A percentile compares a stretch with the other conserved stretches of the same genome.
phyloP scores from a whole-genome alignment of 257 asterid genomes.

The Solanum okadae region DNA sequence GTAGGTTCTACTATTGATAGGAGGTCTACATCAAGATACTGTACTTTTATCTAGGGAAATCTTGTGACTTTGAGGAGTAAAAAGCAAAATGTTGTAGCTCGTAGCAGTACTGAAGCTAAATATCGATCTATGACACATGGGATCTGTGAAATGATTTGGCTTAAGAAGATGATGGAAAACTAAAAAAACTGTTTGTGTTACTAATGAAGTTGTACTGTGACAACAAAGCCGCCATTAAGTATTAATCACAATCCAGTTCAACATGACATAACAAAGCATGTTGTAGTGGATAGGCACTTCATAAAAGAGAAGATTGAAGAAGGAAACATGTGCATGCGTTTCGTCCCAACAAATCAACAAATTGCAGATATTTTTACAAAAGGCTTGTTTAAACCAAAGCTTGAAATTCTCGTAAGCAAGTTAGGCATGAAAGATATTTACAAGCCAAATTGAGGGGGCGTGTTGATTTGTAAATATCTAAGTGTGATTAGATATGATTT shows the following conservation, averaged over 20 bases:
- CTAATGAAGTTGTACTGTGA: not conserved
- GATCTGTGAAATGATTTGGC: not conserved
- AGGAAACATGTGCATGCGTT: not conserved
- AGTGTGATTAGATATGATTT: too few species aligned
- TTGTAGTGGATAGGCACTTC: not conserved
- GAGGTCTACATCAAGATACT: not conserved
- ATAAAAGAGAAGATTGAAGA: not conserved
- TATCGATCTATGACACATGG: not conserved
- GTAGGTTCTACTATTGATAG: not conserved
- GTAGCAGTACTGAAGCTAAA: not conserved
- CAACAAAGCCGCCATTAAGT: not conserved
- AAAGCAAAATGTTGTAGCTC: not conserved
- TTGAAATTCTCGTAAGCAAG: not conserved
- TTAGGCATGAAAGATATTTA: not conserved
- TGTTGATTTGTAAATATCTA: not conserved
- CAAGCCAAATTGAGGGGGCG: not conserved
- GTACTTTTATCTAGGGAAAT: not conserved
- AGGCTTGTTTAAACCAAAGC: not conserved
- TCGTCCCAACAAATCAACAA: not conserved
- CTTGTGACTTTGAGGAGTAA: not conserved
- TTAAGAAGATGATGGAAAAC: not conserved
- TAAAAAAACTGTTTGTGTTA: not conserved
- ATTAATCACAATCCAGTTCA: not conserved
- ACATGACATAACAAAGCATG: not conserved
- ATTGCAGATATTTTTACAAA: not conserved